phyloP scores from a whole-genome alignment of 2,329 filamentous ascomycete species.

The Chrysoporthe austroafricana region DNA sequence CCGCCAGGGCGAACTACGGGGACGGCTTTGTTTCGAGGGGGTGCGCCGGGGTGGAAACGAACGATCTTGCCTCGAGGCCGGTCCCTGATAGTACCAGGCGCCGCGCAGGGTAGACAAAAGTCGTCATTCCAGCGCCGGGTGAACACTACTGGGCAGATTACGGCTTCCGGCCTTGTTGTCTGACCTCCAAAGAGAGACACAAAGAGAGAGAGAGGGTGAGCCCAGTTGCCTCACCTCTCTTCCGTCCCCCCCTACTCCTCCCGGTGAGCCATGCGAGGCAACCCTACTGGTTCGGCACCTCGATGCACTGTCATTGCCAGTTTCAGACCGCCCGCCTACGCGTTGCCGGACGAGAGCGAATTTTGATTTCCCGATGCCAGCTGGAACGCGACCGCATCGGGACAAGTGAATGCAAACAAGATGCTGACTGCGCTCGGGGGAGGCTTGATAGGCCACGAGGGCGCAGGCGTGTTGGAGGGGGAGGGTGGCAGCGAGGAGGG shows the following conservation, averaged over 20 bases:
- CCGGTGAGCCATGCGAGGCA: neutral
- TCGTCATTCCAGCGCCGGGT: too few species aligned
- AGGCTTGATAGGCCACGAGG: slow-evolving; percentile 21
- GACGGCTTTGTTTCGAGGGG: too few species aligned
- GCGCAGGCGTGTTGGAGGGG: neutral
- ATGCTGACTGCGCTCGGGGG: slow-evolving; percentile 27
- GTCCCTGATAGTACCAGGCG: too few species aligned
- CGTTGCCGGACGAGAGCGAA: too few species aligned
- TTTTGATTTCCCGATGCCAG: slow-evolving; percentile 1
- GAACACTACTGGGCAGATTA: slow-evolving; percentile 14
- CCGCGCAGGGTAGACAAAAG: too few species aligned
- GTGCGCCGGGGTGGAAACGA: too few species aligned
- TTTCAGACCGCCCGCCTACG: neutral
- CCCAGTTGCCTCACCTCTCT: too few species aligned
- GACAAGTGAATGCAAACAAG: slow-evolving; percentile 25
- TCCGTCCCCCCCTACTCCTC: neutral
- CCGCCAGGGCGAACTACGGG: too few species aligned
- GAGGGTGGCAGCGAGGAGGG: neutral
- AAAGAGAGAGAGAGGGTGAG: too few species aligned
- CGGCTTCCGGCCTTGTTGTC: neutral
- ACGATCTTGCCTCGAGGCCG: too few species aligned
- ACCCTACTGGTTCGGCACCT: slow-evolving; percentile 5
- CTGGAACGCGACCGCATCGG: slow-evolving; percentile 10
- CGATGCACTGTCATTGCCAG: slow-evolving; percentile 6
- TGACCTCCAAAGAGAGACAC: neutral